Evolutionary conservation across 768 basidiomycete species (phyloP).

Genomic region (Agaricus bisporus): DNA sequence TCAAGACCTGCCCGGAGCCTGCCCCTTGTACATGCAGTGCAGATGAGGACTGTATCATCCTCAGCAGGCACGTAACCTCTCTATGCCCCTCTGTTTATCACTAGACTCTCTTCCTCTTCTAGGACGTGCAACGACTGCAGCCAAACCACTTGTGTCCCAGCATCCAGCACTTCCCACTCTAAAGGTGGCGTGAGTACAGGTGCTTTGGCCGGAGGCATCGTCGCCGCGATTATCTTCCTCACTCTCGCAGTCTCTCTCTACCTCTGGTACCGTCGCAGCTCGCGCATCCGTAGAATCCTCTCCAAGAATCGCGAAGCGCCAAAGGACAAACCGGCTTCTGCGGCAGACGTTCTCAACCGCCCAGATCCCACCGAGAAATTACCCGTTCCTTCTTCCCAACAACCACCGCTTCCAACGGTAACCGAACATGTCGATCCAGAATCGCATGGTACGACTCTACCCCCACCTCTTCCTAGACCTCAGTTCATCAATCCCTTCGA

Average conservation of each 20-base stretch:
- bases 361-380: conserved; percentile 77
- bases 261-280: conserved; percentile 60
- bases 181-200: conserved; percentile 53
- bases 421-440: conserved; percentile 1
- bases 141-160: conserved; percentile 44
- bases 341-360: conserved; percentile 71
- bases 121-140: conserved; percentile 59
- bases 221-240: conserved; percentile 59
- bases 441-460: conserved; percentile 13
- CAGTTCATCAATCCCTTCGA: conserved; percentile 61
- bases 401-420: conserved; percentile 11
- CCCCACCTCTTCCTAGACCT: conserved; percentile 17
- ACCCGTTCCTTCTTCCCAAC: conserved; percentile 23
- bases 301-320: conserved; percentile 33
- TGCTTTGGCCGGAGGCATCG: conserved; percentile 68
- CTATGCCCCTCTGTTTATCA: conserved; percentile 1
- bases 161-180: conserved; percentile 14
- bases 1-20: conserved; percentile 40
- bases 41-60: conserved; percentile 53
- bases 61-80: conserved; percentile 42
- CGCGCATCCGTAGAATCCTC: conserved; percentile 32
- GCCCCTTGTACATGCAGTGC: conserved; percentile 49
- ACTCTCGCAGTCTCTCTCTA: conserved; percentile 43
- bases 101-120: conserved; percentile 11
- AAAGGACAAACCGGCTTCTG: conserved; percentile 64